Base-by-base conservation (phyloP, 192 early-diverging fungal species). In the Lunasporangiospora selenospora region DNA sequence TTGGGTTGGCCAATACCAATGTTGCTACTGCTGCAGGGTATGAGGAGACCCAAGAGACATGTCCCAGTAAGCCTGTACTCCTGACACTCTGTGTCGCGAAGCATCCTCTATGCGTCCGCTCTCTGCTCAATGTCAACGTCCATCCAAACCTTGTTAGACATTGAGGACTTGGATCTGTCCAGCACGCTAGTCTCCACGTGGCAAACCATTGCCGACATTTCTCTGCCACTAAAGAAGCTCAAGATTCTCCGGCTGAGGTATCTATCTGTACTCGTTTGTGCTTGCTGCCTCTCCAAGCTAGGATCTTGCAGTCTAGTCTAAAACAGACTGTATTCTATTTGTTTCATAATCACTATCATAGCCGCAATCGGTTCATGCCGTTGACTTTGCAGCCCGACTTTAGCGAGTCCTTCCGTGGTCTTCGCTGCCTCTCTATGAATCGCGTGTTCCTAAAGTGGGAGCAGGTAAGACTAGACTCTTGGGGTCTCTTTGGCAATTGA, bases 131-230 rank as follows among this genome's bases (percentile, higher is more conserved):
- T n/a, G n/a, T n/a, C n/a, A n/a, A n/a, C n/a, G n/a, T n/a, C n/a
- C n/a, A n/a, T n/a, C n/a, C n/a, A n/a, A n/a, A n/a, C n/a, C n/a
- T n/a, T 30, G 29, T 38, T 45, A 83, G 80, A 58, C 16, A 84
- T 86, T n/a, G 53, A 75, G 7, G 82, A 84, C 43, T 33, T 85
- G 34, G 82, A 87, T 71, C 56, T 87, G 9, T 84, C 85, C 13
- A 58, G 71, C n/a, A 85, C 85, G 24, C 33, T 87, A 19, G 46
- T 87, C 12, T 44, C 64, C 5, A 61, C 78, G 26, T 87, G 81
- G 81, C 34, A 81, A 18, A 76, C 71, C 1, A 54, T 87, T 42
- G 78, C 78, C 10, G 36, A 67, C 10, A 85, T 87, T 34, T 59
- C 63, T 44, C 48, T 51, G 1, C 84, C 80, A 42, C 56, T 87